Percentiles rank a stretch among this genome's conserved stretches.
Conservation (phyloP, 352 stramenopile species). For the Pythium brachiatum region DNA sequence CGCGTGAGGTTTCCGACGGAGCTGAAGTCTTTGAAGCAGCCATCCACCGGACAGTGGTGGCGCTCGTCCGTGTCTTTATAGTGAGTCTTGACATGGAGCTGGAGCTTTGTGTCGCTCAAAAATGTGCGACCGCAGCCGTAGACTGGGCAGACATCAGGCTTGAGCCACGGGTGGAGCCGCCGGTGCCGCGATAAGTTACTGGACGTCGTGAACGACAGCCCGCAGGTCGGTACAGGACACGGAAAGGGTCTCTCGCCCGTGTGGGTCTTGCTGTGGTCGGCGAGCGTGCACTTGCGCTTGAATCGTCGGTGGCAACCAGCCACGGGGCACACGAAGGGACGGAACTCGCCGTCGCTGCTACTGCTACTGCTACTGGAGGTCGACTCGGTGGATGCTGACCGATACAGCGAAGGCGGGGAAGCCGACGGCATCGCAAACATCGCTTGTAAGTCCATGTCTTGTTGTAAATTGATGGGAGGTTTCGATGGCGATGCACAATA, state of each 20-base stretch:
- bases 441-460: too few relatives aligned
- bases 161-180: conserved; percentile 49
- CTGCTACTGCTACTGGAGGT: conserved; percentile 12
- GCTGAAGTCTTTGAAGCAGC: conserved; percentile 63
- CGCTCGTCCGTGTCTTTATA: conserved; percentile 21
- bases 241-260: conserved; percentile 70
- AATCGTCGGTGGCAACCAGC: conserved; percentile 46
- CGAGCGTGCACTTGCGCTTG: conserved; percentile 73
- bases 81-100: conserved; percentile 17
- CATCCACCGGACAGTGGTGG: conserved; percentile 35
- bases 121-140: conserved; percentile 16
- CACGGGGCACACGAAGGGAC: conserved; percentile 46
- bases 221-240: conserved; percentile 42
- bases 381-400: too few relatives aligned
- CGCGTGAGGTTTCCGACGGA: conserved; percentile 46
- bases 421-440: too few relatives aligned
- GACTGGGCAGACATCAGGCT: conserved; percentile 14
- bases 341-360: neutral
- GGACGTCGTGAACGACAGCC: conserved; percentile 70
- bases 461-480: too few relatives aligned
- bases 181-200: conserved; percentile 68
- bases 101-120: conserved; percentile 19
- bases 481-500: neutral
- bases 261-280: conserved; percentile 82
- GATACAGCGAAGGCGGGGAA: too few relatives aligned